Percentiles rank a stretch among this genome's conserved stretches.
phyloP scores from a whole-genome alignment of 2,329 filamentous ascomycete species.

The Meredithiella fracta region DNA sequence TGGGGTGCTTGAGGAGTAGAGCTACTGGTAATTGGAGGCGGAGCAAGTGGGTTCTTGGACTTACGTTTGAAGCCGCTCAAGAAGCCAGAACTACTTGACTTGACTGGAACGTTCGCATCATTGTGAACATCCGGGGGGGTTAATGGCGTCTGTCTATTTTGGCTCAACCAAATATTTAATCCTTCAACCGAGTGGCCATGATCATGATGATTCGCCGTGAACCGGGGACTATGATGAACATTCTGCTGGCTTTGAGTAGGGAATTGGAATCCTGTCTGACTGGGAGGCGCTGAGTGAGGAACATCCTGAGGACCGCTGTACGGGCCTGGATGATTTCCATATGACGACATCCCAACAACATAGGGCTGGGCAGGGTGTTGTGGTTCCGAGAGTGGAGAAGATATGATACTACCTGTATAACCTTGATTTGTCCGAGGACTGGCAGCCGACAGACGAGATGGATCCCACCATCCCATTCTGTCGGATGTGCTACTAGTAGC shows the following conservation, averaged over 20 bases:
- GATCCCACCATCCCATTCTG: background rate
- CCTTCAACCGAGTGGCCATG: no score
- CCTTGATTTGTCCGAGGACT: background rate
- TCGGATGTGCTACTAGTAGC: background rate
- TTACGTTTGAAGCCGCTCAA: background rate
- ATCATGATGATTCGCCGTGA: no score
- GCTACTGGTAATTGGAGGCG: background rate
- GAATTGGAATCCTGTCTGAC: no score
- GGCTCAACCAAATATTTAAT: background rate
- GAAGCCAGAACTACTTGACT: background rate
- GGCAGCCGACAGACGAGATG: background rate
- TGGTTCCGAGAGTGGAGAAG: conserved; percentile 1
- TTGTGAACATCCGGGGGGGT: background rate
- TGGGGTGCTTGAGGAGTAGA: background rate
- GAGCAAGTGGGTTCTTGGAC: background rate
- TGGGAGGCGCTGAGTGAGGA: no score
- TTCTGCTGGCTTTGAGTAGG: no score
- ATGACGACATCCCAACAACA: no score
- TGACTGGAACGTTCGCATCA: background rate
- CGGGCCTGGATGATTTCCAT: no score
- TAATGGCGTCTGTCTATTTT: background rate
- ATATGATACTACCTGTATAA: background rate
- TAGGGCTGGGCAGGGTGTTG: no score
- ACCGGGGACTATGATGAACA: no score
- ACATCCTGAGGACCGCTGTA: no score